Evolutionary conservation across 1,284 basidiomycete genomes (phyloP), one percentile per base, ranked within the genome.

Genomic region (Apiotrichum veenhuisii): DNA sequence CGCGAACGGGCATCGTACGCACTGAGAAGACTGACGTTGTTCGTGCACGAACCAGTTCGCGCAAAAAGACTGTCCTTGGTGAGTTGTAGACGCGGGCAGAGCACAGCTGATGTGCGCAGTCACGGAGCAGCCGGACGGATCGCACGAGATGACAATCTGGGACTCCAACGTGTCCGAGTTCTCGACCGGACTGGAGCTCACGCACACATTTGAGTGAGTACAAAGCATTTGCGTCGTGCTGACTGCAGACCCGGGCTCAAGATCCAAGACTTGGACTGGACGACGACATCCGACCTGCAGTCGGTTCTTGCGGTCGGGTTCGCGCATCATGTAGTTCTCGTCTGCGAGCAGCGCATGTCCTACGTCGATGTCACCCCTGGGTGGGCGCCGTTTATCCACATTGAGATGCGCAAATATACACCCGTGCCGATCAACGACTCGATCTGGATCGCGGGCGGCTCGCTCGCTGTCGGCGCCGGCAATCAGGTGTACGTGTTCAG

Each of bases 81-180:
- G 43, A 61, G 64, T 61, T n/a, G n/a, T n/a, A n/a, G 34, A 4
- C 15, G 2, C 0, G 3, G 12, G 1, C 1, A 10, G 18, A 2
- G 0, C 2, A 3, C 1, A 27, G 37, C 50, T 57, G 20, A 57
- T 48, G 3, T 7, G n/a, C n/a, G 10, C 38, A 78, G 45, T 72
- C 74, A 20, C 81, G 82, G 42, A 65, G 22, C 25, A 55, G 8
- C 22, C 48, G 10, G 63, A 70, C 47, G 68, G 86, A 82, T 2
- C 82, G 42, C 62, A 90, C 58, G 89, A 93, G 69, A 76, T 95
- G 54, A 91, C 90, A 0, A 90, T 97, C 22, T 96, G 91, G 91
- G 91, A 96, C 73, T 94, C 91, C 0, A 88, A 87, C 58, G 88
- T 89, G 71, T 91, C 88, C n/a, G 89, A 94, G 72, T 97, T 96